Percentiles rank a stretch among this genome's conserved stretches.
Conservation (phyloP, 352 stramenopile species). For the Poterioochromonas sp. region DNA sequence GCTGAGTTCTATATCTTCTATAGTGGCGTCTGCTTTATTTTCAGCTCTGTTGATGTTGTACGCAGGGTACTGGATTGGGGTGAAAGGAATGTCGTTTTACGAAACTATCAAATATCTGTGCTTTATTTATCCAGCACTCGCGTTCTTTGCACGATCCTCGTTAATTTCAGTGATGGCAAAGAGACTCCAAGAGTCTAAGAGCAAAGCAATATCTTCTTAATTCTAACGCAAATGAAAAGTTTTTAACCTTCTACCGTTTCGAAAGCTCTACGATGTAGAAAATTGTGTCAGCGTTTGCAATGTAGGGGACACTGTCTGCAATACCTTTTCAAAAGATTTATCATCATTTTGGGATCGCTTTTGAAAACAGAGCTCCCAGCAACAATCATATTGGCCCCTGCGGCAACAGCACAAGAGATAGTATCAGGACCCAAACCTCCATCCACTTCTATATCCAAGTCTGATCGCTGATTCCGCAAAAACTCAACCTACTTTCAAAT, state of each 20-base stretch:
- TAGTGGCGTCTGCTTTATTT: not conserved
- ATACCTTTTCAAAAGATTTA: constrained; percentile 57
- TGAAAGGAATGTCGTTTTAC: not conserved
- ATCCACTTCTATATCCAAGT: constrained; percentile 93
- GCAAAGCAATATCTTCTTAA: not conserved
- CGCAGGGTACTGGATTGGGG: constrained; percentile 4
- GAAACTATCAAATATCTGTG: constrained; percentile 26
- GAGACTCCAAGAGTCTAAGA: not conserved
- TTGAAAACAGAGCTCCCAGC: constrained; percentile 86
- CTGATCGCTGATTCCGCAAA: constrained; percentile 75
- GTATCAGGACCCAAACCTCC: constrained; percentile 82
- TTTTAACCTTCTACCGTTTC: too few relatives aligned
- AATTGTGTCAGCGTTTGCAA: too few relatives aligned
- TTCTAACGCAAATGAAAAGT: too few relatives aligned
- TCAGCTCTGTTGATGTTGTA: not conserved
- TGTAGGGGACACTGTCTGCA: too few relatives aligned
- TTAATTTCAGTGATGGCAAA: not conserved
- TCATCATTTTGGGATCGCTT: constrained; percentile 59
- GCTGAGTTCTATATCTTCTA: not conserved
- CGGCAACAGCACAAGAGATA: constrained; percentile 78
- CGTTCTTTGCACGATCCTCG: not conserved
- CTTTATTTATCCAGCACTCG: not conserved
- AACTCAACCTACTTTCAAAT: constrained; percentile 51
- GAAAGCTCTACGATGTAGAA: too few relatives aligned
- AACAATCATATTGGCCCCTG: constrained; percentile 94